phyloP scores from a whole-genome alignment of 768 basidiomycete species.

The Crepidotus variabilis region DNA sequence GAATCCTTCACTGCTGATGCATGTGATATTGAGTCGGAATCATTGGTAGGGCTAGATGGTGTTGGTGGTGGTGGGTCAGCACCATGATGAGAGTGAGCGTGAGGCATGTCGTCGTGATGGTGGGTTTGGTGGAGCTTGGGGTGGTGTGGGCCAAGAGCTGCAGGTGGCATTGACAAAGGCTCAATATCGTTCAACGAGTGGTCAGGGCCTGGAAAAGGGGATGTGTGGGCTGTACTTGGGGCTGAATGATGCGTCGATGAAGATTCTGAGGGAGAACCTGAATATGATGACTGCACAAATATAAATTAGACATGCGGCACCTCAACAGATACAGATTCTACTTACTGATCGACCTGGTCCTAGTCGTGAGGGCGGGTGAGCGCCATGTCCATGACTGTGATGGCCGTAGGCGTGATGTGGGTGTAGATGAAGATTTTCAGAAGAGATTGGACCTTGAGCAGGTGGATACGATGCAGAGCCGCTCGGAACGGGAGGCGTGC shows the following conservation, averaged over 20 bases:
- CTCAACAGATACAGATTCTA: no score
- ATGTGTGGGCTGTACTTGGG: constrained; percentile 13
- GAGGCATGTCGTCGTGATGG: background rate
- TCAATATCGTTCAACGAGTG: constrained; percentile 18
- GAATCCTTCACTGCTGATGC: background rate
- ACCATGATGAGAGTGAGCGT: background rate
- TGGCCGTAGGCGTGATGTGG: constrained; percentile 16
- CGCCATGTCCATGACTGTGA: background rate
- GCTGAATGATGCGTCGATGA: constrained; percentile 3
- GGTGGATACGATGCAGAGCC: constrained; percentile 16
- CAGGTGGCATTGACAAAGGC: constrained; percentile 17
- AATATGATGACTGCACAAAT: background rate
- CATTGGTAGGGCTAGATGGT: background rate
- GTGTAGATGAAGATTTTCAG: constrained; percentile 25
- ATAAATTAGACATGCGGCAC: no score
- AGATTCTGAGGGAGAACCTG: background rate
- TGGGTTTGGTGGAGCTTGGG: background rate
- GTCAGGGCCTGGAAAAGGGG: constrained; percentile 9
- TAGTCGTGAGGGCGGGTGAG: constrained; percentile 29
- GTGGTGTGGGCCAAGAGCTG: constrained; percentile 7
- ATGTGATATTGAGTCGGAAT: background rate
- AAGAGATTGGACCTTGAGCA: constrained; percentile 16
- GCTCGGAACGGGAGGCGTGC: constrained; percentile 17
- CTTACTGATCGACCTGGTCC: constrained; percentile 10
- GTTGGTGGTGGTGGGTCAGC: constrained; percentile 1